Base-by-base conservation (phyloP, 2,329 filamentous ascomycete genomes). In the Verticillium zaregamsianum region DNA sequence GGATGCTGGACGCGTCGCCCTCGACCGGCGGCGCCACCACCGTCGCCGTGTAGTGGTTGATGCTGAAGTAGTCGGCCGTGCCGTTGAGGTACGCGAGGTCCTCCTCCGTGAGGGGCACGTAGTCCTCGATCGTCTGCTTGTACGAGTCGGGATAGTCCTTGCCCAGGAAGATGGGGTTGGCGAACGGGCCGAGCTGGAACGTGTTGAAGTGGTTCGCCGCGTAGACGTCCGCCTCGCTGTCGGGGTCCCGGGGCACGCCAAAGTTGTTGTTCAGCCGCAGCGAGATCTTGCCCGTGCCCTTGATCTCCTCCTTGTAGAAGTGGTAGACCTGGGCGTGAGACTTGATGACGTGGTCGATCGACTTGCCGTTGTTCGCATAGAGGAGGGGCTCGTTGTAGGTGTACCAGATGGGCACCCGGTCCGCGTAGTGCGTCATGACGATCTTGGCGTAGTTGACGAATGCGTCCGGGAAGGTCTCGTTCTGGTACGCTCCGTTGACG, bases 381-480 rank as follows among this genome's bases (percentile, higher is more conserved):
- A 81, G 67, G 0, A 81, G 71, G 2, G 81, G 81, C 68, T 84
- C 82, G 64, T 84, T 84, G 69, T 82, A 83, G 1, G 81, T 84
- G 66, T 79, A 80, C 80, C 80, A 84, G 4, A 79, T 73, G 0
- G 80, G 77, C 0, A 85, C 80, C 0, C 82, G 76, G 61, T 84
- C 78, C 4, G 79, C 80, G 64, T 79, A 85, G 60, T 82, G 79
- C 1, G 77, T 74, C 72, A 85, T 79, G 49, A 80, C 75, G 20
- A 84, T 76, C 61, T 82, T 81, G 45, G 79, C 82, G 60, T 85
- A 85, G 67, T 84, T 74, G 1, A 83, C 76, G 66, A 82, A 85
- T 15, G 79, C 79, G 40, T 82, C 80, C 11, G 78, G 71, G 33
- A 83, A 63, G 7, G 76, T 76, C 35, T 76, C 72, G 55, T 82